phyloP scores from a whole-genome alignment of 1,284 basidiomycete species.

The Ustilago sp. region DNA sequence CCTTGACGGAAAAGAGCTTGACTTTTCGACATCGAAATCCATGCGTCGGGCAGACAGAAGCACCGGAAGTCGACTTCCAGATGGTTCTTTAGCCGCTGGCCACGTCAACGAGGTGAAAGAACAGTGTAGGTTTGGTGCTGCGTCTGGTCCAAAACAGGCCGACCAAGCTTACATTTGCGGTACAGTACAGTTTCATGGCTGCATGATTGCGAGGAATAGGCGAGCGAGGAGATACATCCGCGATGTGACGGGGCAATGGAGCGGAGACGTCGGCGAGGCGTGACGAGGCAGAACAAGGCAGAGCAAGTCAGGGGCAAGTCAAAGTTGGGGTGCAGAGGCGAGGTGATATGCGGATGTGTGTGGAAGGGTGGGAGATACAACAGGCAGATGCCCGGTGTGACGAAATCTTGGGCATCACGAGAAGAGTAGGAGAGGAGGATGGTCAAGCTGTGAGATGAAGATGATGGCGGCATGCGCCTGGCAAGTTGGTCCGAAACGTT shows the following conservation, averaged over 20 bases:
- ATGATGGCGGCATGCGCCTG: slow-evolving; percentile 7
- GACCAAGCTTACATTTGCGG: background rate
- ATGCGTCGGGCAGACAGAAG: slow-evolving; percentile 5
- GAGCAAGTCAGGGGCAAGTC: slow-evolving; percentile 4
- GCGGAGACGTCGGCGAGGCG: background rate
- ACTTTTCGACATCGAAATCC: slow-evolving; percentile 18
- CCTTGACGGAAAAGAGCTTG: slow-evolving; percentile 10
- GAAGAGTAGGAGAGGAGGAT: background rate
- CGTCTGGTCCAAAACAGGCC: background rate
- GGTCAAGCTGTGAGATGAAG: slow-evolving; percentile 19
- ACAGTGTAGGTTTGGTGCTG: background rate
- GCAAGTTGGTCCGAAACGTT: background rate
- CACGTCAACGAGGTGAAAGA: background rate
- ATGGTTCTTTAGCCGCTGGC: slow-evolving; percentile 4
- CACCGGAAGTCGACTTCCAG: background rate
- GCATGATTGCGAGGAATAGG: slow-evolving; percentile 7
- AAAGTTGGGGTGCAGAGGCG: slow-evolving; percentile 22
- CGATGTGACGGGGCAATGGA: background rate
- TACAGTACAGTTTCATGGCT: slow-evolving; percentile 11
- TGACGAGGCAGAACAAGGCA: background rate
- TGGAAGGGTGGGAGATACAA: background rate
- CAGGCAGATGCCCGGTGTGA: slow-evolving; percentile 9
- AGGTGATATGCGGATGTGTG: slow-evolving; percentile 1
- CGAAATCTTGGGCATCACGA: slow-evolving; percentile 9
- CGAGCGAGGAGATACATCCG: background rate